These are phyloP conservation scores for Cichorium intybus DNA, from an alignment of 140 eudicot species.

Conservation along the genomic window DNA sequence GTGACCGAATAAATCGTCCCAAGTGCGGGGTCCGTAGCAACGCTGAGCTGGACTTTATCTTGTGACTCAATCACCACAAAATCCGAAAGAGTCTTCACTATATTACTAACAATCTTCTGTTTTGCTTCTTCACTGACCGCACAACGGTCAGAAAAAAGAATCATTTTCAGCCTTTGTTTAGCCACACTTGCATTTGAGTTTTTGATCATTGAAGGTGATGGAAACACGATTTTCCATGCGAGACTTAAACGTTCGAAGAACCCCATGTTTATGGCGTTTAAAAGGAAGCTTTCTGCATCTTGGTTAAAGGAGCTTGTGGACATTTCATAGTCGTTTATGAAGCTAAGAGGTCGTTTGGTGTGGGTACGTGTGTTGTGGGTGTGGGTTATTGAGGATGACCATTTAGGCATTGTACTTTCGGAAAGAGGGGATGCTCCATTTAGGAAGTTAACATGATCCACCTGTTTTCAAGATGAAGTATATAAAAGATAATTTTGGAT, in stretches of 20 bases:
- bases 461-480: slow-evolving; percentile 40
- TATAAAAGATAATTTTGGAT: not conserved
- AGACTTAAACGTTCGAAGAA: slow-evolving; percentile 74
- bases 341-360: slow-evolving; percentile 45
- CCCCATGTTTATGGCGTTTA: slow-evolving; percentile 69
- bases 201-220: slow-evolving; percentile 46
- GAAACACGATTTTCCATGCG: slow-evolving; percentile 85
- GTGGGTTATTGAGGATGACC: slow-evolving; percentile 27
- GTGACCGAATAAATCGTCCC: slow-evolving; percentile 90
- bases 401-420: slow-evolving; percentile 25
- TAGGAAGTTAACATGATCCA: slow-evolving; percentile 45
- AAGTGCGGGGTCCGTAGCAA: slow-evolving; percentile 68
- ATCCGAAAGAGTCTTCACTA: slow-evolving; percentile 78
- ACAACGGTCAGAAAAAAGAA: slow-evolving; percentile 88
- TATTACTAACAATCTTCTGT: slow-evolving; percentile 68
- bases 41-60: slow-evolving; percentile 87
- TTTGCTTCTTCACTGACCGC: slow-evolving; percentile 92
- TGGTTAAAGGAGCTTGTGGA: slow-evolving; percentile 52
- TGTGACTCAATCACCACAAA: slow-evolving; percentile 85
- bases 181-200: slow-evolving; percentile 81
- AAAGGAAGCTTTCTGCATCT: slow-evolving; percentile 68
- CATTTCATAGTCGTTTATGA: slow-evolving; percentile 42
- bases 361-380: slow-evolving; percentile 43
- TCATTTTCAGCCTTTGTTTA: slow-evolving; percentile 86
- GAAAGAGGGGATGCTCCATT: slow-evolving; percentile 30